Base-by-base conservation (phyloP, 2,329 filamentous ascomycete genomes). In the Fusarium guadeloupense region DNA sequence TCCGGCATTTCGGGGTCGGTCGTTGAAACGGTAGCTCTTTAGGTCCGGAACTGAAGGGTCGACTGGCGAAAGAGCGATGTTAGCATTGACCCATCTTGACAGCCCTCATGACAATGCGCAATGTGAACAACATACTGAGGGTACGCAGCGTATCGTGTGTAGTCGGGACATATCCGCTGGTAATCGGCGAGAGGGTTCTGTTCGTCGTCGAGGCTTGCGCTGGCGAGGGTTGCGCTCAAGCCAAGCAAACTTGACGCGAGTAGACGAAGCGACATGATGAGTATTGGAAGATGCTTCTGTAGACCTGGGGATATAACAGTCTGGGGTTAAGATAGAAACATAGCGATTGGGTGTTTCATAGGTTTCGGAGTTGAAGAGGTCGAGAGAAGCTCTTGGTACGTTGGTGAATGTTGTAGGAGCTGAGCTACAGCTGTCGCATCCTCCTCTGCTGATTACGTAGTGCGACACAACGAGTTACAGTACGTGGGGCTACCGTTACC, bases 11-110 rank as follows among this genome's bases (percentile, higher is more conserved):
- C 50, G 81, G 80, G 26, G 88, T 85, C 4, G 95, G 95, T 54
- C 95, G 85, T 74, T 99, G 95, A 75, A 87, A 98, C 1, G 95
- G 93, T 2, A 99, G 83, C 46, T 83, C 81, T 70, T 96, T 82
- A 5, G 90, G 89, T 1, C 95, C 95, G 17, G 88, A 81, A 75
- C 92, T 97, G 60, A 89, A 85, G 1, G 95, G 95, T 17, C 82
- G 83, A 74, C 93, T 96, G 59, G 30, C n/a, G 59, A 17, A 14
- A 41, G 14, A 14, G 50, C 14, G 19, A 30, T n/a, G 31, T 67
- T 39, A 66, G 59, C 39, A 26, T 14, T 14, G 17, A 12, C 26
- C 4, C 5, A 14, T 20, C 16, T 17, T 6, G 17, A 4, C 9
- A 20, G 10, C n/a, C n/a, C n/a, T n/a, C 13, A 30, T 14, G 25